Evolutionary conservation across 352 stramenopile species (phyloP).

Genomic region (Pythium insidiosum): DNA sequence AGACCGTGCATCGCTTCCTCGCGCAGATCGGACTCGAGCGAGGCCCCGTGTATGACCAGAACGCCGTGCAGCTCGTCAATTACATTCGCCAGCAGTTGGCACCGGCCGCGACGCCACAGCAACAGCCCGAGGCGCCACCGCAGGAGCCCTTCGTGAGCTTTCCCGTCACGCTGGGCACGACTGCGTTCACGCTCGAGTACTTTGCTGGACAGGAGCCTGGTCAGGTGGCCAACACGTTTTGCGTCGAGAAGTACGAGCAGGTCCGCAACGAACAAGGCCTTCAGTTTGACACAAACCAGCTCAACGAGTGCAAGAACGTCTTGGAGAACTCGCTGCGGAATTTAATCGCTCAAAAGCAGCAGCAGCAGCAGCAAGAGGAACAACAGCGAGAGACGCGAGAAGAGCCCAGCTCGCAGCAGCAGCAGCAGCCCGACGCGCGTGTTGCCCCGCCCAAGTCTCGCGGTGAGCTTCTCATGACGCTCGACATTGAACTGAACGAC

Average conservation of each 20-base stretch:
- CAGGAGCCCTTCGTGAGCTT: conserved; percentile 36
- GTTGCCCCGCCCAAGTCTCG: conserved; percentile 9
- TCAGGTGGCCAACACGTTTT: conserved; percentile 58
- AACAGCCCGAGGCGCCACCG: conserved; percentile 1
- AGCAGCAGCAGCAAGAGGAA: conserved; percentile 16
- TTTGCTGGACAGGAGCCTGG: conserved; percentile 48
- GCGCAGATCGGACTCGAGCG: conserved; percentile 32
- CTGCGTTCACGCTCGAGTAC: conserved; percentile 56
- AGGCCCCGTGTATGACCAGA: conserved; percentile 29
- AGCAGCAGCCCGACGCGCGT: background rate
- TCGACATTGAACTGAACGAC: conserved; percentile 63
- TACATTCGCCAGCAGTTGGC: conserved; percentile 29
- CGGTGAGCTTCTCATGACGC: conserved; percentile 42
- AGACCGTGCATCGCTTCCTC: conserved; percentile 62
- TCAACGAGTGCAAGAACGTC: conserved; percentile 52
- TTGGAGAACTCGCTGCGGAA: conserved; percentile 34
- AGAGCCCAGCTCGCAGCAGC: background rate
- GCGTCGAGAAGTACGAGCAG: conserved; percentile 57
- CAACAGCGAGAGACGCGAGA: conserved; percentile 8
- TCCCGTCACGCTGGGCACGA: conserved; percentile 46
- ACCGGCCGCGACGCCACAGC: conserved; percentile 2
- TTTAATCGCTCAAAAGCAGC: conserved; percentile 13
- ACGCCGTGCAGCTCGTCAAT: conserved; percentile 27
- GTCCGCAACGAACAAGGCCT: conserved; percentile 38
- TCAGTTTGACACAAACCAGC: conserved; percentile 47